Evolutionary conservation across 2,329 filamentous ascomycete species (phyloP), one percentile per base, ranked within the genome.

Genomic region (Drechslerella dactyloides): DNA sequence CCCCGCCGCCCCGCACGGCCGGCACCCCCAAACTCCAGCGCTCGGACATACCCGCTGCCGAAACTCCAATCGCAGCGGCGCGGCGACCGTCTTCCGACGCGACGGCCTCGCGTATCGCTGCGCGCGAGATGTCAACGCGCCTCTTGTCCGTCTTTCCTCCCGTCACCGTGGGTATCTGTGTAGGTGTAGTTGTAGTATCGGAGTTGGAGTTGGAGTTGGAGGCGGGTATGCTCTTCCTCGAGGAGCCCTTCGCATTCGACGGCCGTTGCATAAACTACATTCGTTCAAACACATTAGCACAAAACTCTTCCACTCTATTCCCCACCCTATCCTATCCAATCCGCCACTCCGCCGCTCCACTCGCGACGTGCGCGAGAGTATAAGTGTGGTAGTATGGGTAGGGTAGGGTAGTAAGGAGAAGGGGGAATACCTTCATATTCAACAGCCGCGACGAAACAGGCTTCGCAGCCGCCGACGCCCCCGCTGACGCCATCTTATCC

Each of bases 241-340:
- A 2, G 11, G 7, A 2, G 19, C 21, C 13, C 30, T 50, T 55
- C 2, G 63, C 19, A 48, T 59, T 55, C n/a, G 63, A 51, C 4
- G 23, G 46, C 23, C 62, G 61, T 61, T 72, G 68, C 68, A 72
- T 72, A 44, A 72, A 72, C 68, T 72, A 40, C 8, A 33, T 8
- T n/a, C 10, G 7, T 10, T 44, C 6, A 44, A 17, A 37, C 13
- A 37, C 53, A 46, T 57, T 65, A 58, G 53, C 35, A 37, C 13
- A 17, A n/a, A 10, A n/a, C 40, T 44, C 40, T n/a, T n/a, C n/a
- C n/a, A n/a, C n/a, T n/a, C n/a, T n/a, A n/a, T n/a, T n/a, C n/a
- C n/a, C n/a, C n/a, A n/a, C n/a, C n/a, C n/a, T n/a, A n/a, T n/a
- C n/a, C n/a, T n/a, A n/a, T n/a, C n/a, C n/a, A n/a, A n/a, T n/a